Conservation (phyloP, 768 basidiomycete genomes). For the Psilocybe subaeruginosa region DNA sequence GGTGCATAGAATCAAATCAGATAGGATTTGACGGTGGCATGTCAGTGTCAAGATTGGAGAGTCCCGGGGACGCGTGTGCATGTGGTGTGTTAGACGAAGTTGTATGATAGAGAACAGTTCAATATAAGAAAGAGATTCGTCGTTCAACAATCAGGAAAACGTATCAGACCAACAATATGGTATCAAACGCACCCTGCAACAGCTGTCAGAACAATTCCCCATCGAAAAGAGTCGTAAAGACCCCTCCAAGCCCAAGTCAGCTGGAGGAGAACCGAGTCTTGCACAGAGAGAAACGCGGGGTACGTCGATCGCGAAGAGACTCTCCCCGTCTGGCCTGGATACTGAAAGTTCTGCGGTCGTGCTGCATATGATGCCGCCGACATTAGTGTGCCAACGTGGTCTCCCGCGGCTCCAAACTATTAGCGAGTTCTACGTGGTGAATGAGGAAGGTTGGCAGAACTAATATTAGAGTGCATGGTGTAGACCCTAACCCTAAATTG, state of each 20-base stretch:
- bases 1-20: no score
- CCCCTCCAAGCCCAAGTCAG: slow-evolving; percentile 60
- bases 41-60: background rate
- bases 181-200: slow-evolving; percentile 52
- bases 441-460: slow-evolving; percentile 5
- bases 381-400: slow-evolving; percentile 9
- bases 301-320: slow-evolving; percentile 56
- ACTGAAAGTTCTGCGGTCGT: slow-evolving; percentile 27
- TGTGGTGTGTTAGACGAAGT: background rate
- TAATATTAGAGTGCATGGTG: slow-evolving; percentile 4
- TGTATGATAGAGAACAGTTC: background rate
- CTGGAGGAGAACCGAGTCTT: slow-evolving; percentile 64
- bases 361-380: slow-evolving; percentile 20
- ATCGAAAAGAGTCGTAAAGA: slow-evolving; percentile 71
- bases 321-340: slow-evolving; percentile 15
- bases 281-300: slow-evolving; percentile 69
- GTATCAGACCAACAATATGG: background rate
- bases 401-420: slow-evolving; percentile 3
- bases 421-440: slow-evolving; percentile 13
- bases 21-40: background rate
- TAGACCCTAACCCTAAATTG: slow-evolving; percentile 42
- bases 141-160: background rate
- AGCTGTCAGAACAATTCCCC: slow-evolving; percentile 64
- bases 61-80: background rate
- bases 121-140: background rate